Evolutionary conservation across 345 rosid species (phyloP), one percentile per base, ranked within the genome.

Genomic region (Leavenworthia alabamica): DNA sequence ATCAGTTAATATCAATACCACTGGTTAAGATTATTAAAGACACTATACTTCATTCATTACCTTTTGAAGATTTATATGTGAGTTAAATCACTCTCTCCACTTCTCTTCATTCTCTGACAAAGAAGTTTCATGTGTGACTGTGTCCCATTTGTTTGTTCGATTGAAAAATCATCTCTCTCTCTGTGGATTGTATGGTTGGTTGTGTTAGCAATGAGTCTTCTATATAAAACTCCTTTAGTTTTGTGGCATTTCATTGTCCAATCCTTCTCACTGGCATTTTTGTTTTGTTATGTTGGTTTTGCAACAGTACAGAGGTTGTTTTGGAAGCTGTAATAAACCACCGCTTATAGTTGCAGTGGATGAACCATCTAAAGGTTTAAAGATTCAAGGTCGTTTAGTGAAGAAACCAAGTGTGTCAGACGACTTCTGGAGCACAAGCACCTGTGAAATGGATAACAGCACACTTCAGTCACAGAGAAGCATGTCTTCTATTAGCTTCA

Each of bases 281-380:
- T 64, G 35, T 61, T 33, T 52, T 49, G 60, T 56, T 55, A 58
- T 72, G 76, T 81, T 81, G 67, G 71, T 84, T 82, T 83, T 72
- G 82, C 69, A 82, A 87, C 96, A 90, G 97, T 79, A 82, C 87
- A 82, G 96, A 81, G 88, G 91, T 82, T 90, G 96, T 81, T 81
- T 88, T 73, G 92, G 89, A 79, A 78, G 95, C 84, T 81, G 73
- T 71, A 60, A 48, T 56, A 82, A 77, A 68, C 81, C 79, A 36
- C 64, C 82, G 28, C 57, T 71, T 59, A 66, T 62, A 68, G 63
- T 70, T 19, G 64, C 78, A 33, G 81, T 68, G 52, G 82, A 80
- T 64, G 81, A 79, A 55, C 77, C 83, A 26, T 67, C 90, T 57
- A 79, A 81, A 67, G 80, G 84, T 43, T 40, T 78, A 68, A 75